A percentile compares a stretch with the other conserved stretches of the same genome.
phyloP scores from a whole-genome alignment of 257 asterid species.

The Solanum commersonii region DNA sequence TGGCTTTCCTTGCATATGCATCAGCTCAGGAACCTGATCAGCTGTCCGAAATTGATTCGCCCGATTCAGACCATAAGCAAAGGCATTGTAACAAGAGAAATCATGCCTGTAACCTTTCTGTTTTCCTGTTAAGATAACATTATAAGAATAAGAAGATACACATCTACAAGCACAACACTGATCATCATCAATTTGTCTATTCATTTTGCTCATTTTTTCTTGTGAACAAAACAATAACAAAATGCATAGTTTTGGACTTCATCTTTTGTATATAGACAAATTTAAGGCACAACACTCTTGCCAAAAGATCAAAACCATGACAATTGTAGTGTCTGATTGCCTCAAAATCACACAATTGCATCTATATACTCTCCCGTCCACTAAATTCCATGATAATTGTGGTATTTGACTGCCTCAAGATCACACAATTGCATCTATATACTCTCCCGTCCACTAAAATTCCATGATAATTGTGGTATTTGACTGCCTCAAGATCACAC shows the following conservation, averaged over 20 bases:
- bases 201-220: neutral
- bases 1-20: constrained; percentile 88
- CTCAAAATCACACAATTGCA: neutral
- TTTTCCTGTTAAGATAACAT: constrained; percentile 44
- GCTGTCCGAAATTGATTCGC: constrained; percentile 73
- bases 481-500: neutral
- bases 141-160: constrained; percentile 14
- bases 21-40: constrained; percentile 92
- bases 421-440: neutral
- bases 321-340: neutral
- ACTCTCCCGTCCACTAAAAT: neutral
- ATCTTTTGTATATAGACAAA: neutral
- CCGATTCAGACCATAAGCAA: constrained; percentile 70
- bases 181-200: neutral
- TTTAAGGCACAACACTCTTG: neutral
- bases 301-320: neutral
- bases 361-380: neutral
- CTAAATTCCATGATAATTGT: neutral
- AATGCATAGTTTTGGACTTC: neutral
- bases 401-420: neutral
- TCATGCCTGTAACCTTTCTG: constrained; percentile 96
- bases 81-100: constrained; percentile 90
- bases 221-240: neutral
- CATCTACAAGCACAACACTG: neutral
- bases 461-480: neutral